Evolutionary conservation across 164 flowering plant species (phyloP).

Genomic region (Brasenia schreberi): DNA sequence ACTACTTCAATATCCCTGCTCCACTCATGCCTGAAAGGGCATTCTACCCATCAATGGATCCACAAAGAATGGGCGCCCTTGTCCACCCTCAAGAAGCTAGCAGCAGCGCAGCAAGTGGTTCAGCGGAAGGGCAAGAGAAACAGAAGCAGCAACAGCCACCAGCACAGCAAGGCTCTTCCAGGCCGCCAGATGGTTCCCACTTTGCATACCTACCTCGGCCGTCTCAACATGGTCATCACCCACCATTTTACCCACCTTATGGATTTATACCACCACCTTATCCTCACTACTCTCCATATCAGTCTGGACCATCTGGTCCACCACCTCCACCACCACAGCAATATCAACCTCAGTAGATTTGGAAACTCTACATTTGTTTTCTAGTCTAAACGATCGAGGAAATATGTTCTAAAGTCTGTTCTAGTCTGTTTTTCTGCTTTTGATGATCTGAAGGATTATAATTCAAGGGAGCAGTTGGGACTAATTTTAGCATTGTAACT

Average conservation of each 20-base stretch:
- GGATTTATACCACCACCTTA: constrained; percentile 27
- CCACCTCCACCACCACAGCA: constrained; percentile 17
- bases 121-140: constrained; percentile 38
- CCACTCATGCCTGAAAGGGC: constrained; percentile 64
- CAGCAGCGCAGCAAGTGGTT: constrained; percentile 27
- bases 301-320: background rate
- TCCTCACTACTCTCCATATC: constrained; percentile 27
- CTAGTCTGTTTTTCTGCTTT: too few species aligned
- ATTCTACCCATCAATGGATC: constrained; percentile 90
- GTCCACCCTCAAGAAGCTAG: constrained; percentile 56
- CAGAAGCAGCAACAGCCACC: constrained; percentile 19
- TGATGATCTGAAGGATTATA: too few species aligned
- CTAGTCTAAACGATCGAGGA: too few species aligned
- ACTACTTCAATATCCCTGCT: constrained; percentile 74
- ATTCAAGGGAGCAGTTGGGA: too few species aligned
- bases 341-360: constrained; percentile 17
- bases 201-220: constrained; percentile 38
- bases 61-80: constrained; percentile 89
- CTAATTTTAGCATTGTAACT: too few species aligned
- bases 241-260: constrained; percentile 29
- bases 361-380: background rate
- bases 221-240: constrained; percentile 37
- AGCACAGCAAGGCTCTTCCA: constrained; percentile 1
- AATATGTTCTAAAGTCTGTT: too few species aligned
- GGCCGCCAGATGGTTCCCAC: constrained; percentile 16